Percentiles rank a stretch among this genome's conserved stretches.
Conservation (phyloP, 331 rosid genomes). For the Prunus yedoensis region DNA sequence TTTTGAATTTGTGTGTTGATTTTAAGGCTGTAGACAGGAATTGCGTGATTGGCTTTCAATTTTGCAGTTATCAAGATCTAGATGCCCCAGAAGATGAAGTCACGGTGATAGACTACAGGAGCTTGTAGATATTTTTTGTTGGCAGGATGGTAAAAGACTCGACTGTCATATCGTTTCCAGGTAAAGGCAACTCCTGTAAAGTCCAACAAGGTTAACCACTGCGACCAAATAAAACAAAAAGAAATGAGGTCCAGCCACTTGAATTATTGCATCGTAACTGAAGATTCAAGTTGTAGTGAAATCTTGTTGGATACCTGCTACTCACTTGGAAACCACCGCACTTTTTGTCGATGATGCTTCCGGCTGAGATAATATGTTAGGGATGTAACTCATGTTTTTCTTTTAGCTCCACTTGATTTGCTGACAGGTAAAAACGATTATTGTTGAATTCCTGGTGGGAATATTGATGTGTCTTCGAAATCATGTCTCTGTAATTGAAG, state of each 20-base stretch:
- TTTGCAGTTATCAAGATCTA: conserved; percentile 88
- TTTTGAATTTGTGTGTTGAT: background rate
- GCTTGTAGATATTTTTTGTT: conserved; percentile 59
- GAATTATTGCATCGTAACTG: background rate
- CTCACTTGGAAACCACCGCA: background rate
- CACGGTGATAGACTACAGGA: conserved; percentile 95
- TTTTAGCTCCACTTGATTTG: background rate
- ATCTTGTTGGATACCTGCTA: background rate
- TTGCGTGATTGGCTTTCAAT: background rate
- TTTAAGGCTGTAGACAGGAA: background rate
- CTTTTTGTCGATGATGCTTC: conserved; percentile 7
- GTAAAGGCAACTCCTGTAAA: conserved; percentile 4
- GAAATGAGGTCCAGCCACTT: no score
- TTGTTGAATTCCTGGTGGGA: background rate
- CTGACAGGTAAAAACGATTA: background rate
- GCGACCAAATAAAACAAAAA: background rate
- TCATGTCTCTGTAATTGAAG: conserved; percentile 14
- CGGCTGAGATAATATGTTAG: conserved; percentile 9
- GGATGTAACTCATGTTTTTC: background rate
- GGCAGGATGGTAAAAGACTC: background rate
- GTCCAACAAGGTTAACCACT: background rate
- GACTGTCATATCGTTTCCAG: conserved; percentile 1
- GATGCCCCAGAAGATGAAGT: conserved; percentile 98
- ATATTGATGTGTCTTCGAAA: background rate
- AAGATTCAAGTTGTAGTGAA: background rate